Evolutionary conservation across 352 stramenopile species (phyloP).

Genomic region (Pythium folliculosum): DNA sequence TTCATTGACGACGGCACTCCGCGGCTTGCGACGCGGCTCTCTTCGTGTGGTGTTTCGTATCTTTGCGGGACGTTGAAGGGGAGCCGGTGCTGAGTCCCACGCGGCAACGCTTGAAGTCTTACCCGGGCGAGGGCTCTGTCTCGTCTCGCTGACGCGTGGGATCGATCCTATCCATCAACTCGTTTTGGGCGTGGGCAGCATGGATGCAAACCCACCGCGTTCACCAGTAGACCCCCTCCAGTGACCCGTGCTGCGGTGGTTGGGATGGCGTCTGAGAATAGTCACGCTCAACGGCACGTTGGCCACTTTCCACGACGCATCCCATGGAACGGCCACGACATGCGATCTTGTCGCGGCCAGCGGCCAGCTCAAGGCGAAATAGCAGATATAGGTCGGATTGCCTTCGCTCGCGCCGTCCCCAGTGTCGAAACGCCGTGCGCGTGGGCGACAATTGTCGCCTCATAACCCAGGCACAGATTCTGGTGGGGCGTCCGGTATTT

Average conservation of each 20-base stretch:
- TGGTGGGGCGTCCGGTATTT: not conserved
- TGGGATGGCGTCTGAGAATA: conserved; percentile 5
- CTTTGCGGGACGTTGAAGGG: not conserved
- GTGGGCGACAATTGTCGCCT: not conserved
- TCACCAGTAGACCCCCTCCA: no score
- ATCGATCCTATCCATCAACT: no score
- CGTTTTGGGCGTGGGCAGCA: no score
- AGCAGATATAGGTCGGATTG: no score
- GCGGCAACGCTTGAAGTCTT: not conserved
- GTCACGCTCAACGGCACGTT: not conserved
- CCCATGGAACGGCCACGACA: conserved; percentile 18
- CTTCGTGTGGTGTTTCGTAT: no score
- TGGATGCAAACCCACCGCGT: no score
- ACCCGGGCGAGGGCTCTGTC: not conserved
- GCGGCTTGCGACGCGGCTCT: no score
- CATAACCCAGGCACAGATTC: not conserved
- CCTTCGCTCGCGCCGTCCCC: not conserved
- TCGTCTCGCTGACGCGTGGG: not conserved
- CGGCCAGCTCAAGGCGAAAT: no score
- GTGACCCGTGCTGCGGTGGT: no score
- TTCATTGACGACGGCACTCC: not conserved
- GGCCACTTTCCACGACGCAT: conserved; percentile 3
- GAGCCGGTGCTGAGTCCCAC: not conserved
- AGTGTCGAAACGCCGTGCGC: conserved; percentile 11
- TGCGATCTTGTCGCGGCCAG: conserved; percentile 7